A percentile compares a stretch with the other conserved stretches of the same genome.
Conservation (phyloP, 2,329 filamentous ascomycete species). For the Pseudocercospora pini-densiflorae region DNA sequence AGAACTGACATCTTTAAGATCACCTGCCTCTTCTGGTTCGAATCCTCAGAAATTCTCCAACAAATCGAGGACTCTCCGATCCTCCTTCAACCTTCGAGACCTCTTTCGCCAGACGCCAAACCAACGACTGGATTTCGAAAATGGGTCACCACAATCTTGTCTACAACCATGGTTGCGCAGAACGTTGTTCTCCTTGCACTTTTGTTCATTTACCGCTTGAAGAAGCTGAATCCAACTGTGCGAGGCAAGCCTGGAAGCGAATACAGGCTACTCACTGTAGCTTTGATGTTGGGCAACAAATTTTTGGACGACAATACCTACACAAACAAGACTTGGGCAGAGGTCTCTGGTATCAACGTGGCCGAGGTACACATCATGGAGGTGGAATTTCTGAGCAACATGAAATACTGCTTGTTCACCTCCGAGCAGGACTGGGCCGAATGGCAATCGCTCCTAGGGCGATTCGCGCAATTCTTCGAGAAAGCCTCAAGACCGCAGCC, state of each 20-base stretch:
- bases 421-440: slow-evolving; percentile 84
- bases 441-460: slow-evolving; percentile 82
- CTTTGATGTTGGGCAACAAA: slow-evolving; percentile 97
- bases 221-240: slow-evolving; percentile 85
- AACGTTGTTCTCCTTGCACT: slow-evolving; percentile 92
- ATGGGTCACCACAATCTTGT: slow-evolving; percentile 89
- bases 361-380: slow-evolving; percentile 99
- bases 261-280: slow-evolving; percentile 88
- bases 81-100: slow-evolving; percentile 43
- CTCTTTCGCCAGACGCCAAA: slow-evolving; percentile 72
- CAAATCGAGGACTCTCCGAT: slow-evolving; percentile 65
- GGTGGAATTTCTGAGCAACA: slow-evolving; percentile 98
- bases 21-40: slow-evolving; percentile 98
- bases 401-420: slow-evolving; percentile 90
- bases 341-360: slow-evolving; percentile 92
- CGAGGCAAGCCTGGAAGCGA: slow-evolving; percentile 93
- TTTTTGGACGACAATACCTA: slow-evolving; percentile 99
- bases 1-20: slow-evolving; percentile 60
- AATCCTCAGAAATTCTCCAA: slow-evolving; percentile 78
- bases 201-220: slow-evolving; percentile 90
- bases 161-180: slow-evolving; percentile 93
- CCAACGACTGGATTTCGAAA: slow-evolving; percentile 83
- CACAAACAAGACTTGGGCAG: slow-evolving; percentile 99
- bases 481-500: slow-evolving; percentile 57
- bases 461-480: slow-evolving; percentile 83